Evolutionary conservation across 1,139 yeast genomes (phyloP).

Genomic region (Lodderomyces parapsilosis): DNA sequence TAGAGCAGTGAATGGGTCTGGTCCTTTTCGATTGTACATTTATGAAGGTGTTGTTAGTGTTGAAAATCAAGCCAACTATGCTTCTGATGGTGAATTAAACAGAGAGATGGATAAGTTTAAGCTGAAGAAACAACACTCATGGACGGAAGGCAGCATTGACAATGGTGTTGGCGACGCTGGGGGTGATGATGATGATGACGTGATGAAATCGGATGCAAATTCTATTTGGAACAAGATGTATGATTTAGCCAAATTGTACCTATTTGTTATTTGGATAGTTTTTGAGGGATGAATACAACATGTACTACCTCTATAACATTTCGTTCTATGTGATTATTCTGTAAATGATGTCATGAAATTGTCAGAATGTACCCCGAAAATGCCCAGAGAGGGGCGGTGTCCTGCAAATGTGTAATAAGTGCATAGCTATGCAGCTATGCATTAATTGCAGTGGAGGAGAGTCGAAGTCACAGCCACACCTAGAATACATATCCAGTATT

Average conservation of each 20-base stretch:
- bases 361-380: too few species aligned
- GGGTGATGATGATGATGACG: background rate
- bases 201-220: background rate
- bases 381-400: too few species aligned
- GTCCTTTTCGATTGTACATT: background rate
- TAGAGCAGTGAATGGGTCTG: background rate
- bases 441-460: too few species aligned
- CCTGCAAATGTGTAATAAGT: too few species aligned
- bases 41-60: background rate
- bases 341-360: background rate
- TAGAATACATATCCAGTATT: too few species aligned
- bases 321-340: too few species aligned
- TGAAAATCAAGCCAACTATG: too few species aligned
- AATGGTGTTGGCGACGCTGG: constrained; percentile 4
- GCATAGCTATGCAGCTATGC: background rate
- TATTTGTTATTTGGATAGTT: background rate
- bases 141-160: background rate
- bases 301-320: too few species aligned
- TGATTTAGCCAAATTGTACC: background rate
- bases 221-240: background rate
- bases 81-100: background rate
- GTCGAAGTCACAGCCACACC: too few species aligned
- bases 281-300: background rate
- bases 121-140: constrained; percentile 1
- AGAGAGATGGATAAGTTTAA: background rate